Evolutionary conservation across 2,329 filamentous ascomycete species (phyloP).

Genomic region (Curvularia spicifera): DNA sequence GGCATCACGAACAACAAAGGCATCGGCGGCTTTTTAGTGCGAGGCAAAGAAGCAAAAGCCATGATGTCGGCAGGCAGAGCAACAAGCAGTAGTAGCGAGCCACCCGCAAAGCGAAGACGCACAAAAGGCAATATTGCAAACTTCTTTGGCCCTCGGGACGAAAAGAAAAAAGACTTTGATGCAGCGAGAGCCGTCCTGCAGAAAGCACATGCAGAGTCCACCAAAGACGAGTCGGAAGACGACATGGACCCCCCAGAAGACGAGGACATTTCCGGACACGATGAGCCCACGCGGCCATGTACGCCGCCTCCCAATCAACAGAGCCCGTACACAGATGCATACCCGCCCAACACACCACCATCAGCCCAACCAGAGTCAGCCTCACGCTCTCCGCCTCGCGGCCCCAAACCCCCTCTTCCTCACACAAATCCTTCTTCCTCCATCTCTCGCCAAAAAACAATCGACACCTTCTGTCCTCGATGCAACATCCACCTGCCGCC

Average conservation of each 20-base stretch:
- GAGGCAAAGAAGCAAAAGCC: slow-evolving; percentile 63
- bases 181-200: slow-evolving; percentile 39
- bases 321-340: slow-evolving; percentile 16
- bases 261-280: slow-evolving; percentile 22
- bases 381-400: slow-evolving; percentile 9
- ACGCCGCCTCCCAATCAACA: slow-evolving; percentile 21
- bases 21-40: slow-evolving; percentile 85
- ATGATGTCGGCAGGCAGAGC: slow-evolving; percentile 39
- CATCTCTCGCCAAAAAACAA: slow-evolving; percentile 27
- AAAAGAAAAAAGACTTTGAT: slow-evolving; percentile 44
- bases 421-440: not conserved
- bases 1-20: slow-evolving; percentile 82
- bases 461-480: slow-evolving; percentile 63
- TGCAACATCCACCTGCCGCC: slow-evolving; percentile 69
- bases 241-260: slow-evolving; percentile 23
- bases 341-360: slow-evolving; percentile 35
- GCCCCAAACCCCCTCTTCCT: slow-evolving; percentile 9
- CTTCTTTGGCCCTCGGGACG: slow-evolving; percentile 45
- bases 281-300: slow-evolving; percentile 20
- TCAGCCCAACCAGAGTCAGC: slow-evolving; percentile 39
- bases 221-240: slow-evolving; percentile 33
- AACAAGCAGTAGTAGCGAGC: slow-evolving; percentile 23
- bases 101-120: slow-evolving; percentile 39
- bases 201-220: slow-evolving; percentile 38
- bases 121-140: slow-evolving; percentile 48